phyloP scores from a whole-genome alignment of 768 basidiomycete species.

The Xerocomellus dryophilus region DNA sequence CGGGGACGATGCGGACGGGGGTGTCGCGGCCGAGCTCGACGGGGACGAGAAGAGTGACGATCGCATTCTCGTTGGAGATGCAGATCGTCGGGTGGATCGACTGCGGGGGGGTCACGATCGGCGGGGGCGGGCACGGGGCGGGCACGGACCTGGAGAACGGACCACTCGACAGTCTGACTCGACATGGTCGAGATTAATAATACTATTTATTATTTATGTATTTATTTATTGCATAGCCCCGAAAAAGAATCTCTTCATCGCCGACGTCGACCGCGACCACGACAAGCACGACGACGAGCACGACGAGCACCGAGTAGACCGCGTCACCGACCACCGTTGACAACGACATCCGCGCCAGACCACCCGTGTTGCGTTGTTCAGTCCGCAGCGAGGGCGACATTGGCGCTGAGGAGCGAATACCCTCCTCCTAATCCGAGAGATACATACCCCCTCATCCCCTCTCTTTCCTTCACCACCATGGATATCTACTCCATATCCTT shows the following conservation, averaged over 20 bases:
- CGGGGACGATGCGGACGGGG: constrained; percentile 35
- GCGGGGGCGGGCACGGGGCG: not conserved
- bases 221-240: constrained; percentile 1
- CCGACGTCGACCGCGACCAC: constrained; percentile 18
- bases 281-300: constrained; percentile 18
- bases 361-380: not conserved
- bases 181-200: constrained; percentile 7
- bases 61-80: constrained; percentile 40
- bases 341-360: constrained; percentile 5
- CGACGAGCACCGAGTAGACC: constrained; percentile 17
- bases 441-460: constrained; percentile 18
- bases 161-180: constrained; percentile 16
- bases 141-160: constrained; percentile 26
- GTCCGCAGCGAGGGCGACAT: constrained; percentile 5
- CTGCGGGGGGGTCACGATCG: constrained; percentile 35
- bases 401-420: constrained; percentile 25
- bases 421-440: constrained; percentile 26
- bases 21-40: constrained; percentile 52
- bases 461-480: constrained; percentile 43
- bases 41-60: constrained; percentile 50
- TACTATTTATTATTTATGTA: not conserved
- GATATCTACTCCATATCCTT: constrained; percentile 96
- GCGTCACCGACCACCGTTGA: constrained; percentile 15
- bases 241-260: constrained; percentile 20
- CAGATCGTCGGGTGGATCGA: constrained; percentile 75